These are phyloP conservation scores for Ormosia emarginata DNA, from an alignment of 306 rosid species.

Conservation along the genomic window DNA sequence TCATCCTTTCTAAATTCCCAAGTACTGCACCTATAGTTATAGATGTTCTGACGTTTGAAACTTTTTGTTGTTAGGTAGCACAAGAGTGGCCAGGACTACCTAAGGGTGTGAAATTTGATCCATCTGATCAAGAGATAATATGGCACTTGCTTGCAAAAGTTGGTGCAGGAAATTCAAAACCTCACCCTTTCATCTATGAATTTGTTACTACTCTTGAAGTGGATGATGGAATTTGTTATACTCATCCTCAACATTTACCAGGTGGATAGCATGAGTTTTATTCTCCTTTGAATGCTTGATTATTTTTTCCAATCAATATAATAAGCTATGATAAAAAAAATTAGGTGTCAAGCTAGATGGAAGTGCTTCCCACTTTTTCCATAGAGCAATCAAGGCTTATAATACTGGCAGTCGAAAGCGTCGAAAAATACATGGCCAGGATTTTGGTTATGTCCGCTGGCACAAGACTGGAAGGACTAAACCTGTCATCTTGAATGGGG, in stretches of 20 bases:
- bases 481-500: constrained; percentile 58
- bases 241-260: constrained; percentile 78
- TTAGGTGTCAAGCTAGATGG: constrained; percentile 82
- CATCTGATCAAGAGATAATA: constrained; percentile 78
- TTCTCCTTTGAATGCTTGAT: neutral
- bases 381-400: constrained; percentile 84
- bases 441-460: constrained; percentile 82
- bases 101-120: constrained; percentile 89
- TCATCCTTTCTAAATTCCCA: neutral
- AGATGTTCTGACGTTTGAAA: neutral
- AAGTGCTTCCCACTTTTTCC: constrained; percentile 74
- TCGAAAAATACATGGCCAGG: constrained; percentile 60
- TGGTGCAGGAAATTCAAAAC: constrained; percentile 41
- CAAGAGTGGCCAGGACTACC: constrained; percentile 93
- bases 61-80: constrained; percentile 50
- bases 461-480: constrained; percentile 91
- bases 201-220: constrained; percentile 61
- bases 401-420: constrained; percentile 79
- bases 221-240: constrained; percentile 72
- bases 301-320: constrained; percentile 11
- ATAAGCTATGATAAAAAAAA: neutral
- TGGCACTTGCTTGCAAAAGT: constrained; percentile 73
- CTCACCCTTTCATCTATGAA: constrained; percentile 78
- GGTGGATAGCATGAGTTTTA: constrained; percentile 43
- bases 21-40: neutral